Evolutionary conservation across 1,284 basidiomycete species (phyloP).

Genomic region (Malassezia globosa): DNA sequence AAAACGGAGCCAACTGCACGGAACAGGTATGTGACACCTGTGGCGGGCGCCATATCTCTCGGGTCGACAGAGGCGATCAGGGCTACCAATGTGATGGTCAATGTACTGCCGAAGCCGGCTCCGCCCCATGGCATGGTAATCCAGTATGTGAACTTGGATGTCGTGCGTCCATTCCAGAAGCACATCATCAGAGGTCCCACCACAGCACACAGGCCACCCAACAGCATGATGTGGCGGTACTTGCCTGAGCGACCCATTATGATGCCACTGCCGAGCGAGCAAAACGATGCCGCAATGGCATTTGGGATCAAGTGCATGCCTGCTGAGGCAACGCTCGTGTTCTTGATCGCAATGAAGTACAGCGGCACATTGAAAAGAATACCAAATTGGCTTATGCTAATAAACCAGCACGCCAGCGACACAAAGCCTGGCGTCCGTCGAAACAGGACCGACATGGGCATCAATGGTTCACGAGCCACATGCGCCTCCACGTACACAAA

Average conservation of each 20-base stretch:
- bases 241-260: constrained; percentile 48
- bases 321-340: constrained; percentile 41
- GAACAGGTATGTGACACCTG: constrained; percentile 48
- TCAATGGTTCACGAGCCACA: constrained; percentile 48
- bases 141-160: constrained; percentile 44
- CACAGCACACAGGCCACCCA: constrained; percentile 38
- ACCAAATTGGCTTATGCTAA: constrained; percentile 47
- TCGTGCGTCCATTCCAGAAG: constrained; percentile 43
- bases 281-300: constrained; percentile 46
- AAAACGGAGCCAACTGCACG: constrained; percentile 48
- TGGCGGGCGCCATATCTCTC: constrained; percentile 46
- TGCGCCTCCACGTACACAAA: constrained; percentile 51
- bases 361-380: constrained; percentile 47
- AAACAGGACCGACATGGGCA: constrained; percentile 48
- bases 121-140: constrained; percentile 42
- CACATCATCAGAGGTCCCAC: constrained; percentile 47
- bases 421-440: constrained; percentile 47
- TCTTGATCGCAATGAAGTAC: constrained; percentile 48
- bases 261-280: constrained; percentile 47
- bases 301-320: constrained; percentile 48
- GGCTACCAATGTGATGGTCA: constrained; percentile 47
- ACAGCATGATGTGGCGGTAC: constrained; percentile 45
- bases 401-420: constrained; percentile 47
- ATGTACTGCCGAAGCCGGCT: constrained; percentile 44
- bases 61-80: constrained; percentile 47